Evolutionary conservation across 2,329 filamentous ascomycete genomes (phyloP).

Genomic region (Tolypocladium ophioglossoides): DNA sequence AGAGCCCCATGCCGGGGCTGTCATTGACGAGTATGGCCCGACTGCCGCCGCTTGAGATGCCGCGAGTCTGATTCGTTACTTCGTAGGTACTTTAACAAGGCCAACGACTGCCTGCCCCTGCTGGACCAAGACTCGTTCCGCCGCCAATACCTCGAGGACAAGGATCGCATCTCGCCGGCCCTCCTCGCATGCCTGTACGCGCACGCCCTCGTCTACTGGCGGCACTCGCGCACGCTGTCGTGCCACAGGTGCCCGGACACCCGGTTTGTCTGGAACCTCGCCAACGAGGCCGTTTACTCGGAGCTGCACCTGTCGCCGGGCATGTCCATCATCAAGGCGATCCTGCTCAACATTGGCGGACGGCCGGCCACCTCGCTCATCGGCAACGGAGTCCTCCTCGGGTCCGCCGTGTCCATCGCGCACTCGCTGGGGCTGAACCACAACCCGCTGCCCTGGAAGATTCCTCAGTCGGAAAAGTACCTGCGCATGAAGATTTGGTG

Average conservation of each 20-base stretch:
- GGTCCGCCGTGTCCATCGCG: slow-evolving; percentile 39
- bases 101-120: slow-evolving; percentile 51
- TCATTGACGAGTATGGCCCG: slow-evolving; percentile 34
- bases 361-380: slow-evolving; percentile 50
- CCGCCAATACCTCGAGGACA: slow-evolving; percentile 31
- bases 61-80: not conserved
- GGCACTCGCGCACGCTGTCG: slow-evolving; percentile 30
- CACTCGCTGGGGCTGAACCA: slow-evolving; percentile 45
- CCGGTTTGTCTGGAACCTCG: slow-evolving; percentile 52
- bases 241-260: slow-evolving; percentile 42
- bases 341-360: slow-evolving; percentile 48
- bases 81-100: slow-evolving; percentile 44
- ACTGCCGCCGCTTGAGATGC: not conserved
- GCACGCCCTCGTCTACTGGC: slow-evolving; percentile 48
- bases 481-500: slow-evolving; percentile 46
- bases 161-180: slow-evolving; percentile 41
- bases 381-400: slow-evolving; percentile 41
- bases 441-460: slow-evolving; percentile 40
- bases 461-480: slow-evolving; percentile 38
- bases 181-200: slow-evolving; percentile 48
- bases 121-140: slow-evolving; percentile 45
- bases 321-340: slow-evolving; percentile 45
- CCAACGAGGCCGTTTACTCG: slow-evolving; percentile 47
- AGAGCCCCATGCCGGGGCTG: slow-evolving; percentile 38
- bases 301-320: slow-evolving; percentile 49